phyloP scores from a whole-genome alignment of 768 basidiomycete genomes.

The Boletellus emodensis region DNA sequence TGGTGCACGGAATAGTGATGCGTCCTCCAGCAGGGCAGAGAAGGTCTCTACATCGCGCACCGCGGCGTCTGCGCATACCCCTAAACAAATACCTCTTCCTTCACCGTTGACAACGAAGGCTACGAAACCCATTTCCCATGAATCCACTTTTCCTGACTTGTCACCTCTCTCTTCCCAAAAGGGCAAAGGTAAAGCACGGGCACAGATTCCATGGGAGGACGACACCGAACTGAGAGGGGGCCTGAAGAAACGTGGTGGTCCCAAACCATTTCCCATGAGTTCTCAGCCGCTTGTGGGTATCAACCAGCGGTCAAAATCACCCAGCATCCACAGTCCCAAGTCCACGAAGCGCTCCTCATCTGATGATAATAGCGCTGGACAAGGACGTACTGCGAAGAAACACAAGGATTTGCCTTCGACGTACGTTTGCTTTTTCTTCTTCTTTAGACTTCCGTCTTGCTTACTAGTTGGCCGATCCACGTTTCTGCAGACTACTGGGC shows the following conservation, averaged over 20 bases:
- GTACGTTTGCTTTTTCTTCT: slow-evolving; percentile 9
- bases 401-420: slow-evolving; percentile 25
- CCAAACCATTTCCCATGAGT: slow-evolving; percentile 48
- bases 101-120: slow-evolving; percentile 13
- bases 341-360: slow-evolving; percentile 31
- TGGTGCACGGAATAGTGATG: slow-evolving; percentile 7
- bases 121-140: slow-evolving; percentile 5
- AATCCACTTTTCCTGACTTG: slow-evolving; percentile 20
- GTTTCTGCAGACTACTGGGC: slow-evolving; percentile 5
- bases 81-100: slow-evolving; percentile 16
- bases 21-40: slow-evolving; percentile 7
- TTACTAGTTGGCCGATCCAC: neutral
- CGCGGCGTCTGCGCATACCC: neutral
- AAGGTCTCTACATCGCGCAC: slow-evolving; percentile 11
- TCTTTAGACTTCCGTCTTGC: neutral
- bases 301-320: slow-evolving; percentile 25
- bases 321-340: slow-evolving; percentile 5
- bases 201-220: slow-evolving; percentile 1
- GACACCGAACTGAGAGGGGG: neutral
- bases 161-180: slow-evolving; percentile 20
- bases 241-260: neutral
- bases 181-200: slow-evolving; percentile 18
- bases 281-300: slow-evolving; percentile 41
- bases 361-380: slow-evolving; percentile 28
- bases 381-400: slow-evolving; percentile 30